Conservation (phyloP, 164 flowering plant species). For the Magnolia officinalis region DNA sequence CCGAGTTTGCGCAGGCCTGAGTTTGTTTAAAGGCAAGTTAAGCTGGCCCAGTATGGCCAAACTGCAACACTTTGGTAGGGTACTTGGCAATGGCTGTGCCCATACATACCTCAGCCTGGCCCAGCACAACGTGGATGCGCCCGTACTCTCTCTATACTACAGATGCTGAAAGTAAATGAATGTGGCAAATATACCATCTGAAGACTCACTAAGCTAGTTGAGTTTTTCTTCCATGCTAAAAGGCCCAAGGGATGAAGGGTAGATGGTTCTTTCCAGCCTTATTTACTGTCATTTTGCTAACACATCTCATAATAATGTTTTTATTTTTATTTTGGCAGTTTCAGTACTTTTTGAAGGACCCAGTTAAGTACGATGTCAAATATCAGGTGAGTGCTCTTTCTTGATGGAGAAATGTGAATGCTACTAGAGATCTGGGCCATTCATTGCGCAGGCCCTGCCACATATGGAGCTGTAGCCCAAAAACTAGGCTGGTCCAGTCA, state of each 20-base stretch:
- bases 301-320: background rate
- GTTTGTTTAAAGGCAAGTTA: too few relatives aligned
- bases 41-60: too few relatives aligned
- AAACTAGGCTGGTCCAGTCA: background rate
- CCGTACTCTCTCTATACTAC: too few relatives aligned
- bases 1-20: too few relatives aligned
- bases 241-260: background rate
- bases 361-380: slow-evolving; percentile 87
- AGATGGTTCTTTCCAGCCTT: background rate
- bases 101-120: too few relatives aligned
- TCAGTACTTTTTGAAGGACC: slow-evolving; percentile 87
- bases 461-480: background rate
- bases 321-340: slow-evolving; percentile 45
- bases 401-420: background rate
- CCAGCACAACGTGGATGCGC: too few relatives aligned
- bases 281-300: background rate
- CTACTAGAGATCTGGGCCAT: background rate
- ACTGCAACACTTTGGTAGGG: too few relatives aligned
- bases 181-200: background rate
- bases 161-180: too few relatives aligned
- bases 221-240: background rate
- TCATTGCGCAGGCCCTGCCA: background rate
- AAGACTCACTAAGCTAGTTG: background rate
- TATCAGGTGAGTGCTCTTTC: slow-evolving; percentile 56
- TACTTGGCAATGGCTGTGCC: too few relatives aligned